These are phyloP conservation scores for Barnettozyma salicaria DNA, from an alignment of 805 yeast species.

Conservation along the genomic window DNA sequence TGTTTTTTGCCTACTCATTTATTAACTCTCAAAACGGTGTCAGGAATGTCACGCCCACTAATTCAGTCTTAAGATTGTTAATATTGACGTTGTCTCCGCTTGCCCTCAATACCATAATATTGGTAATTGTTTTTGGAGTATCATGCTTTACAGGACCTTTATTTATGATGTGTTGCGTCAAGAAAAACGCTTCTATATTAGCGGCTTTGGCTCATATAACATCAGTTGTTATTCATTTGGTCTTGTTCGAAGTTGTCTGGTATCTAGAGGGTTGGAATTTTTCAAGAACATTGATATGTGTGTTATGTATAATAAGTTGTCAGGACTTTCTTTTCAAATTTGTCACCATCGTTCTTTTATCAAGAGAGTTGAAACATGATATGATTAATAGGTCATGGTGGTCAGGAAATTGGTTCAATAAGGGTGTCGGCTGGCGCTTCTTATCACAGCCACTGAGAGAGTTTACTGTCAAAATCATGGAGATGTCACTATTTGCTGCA, in stretches of 20 bases:
- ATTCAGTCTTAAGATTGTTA: constrained; percentile 56
- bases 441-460: constrained; percentile 63
- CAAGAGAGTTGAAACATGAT: constrained; percentile 58
- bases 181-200: constrained; percentile 42
- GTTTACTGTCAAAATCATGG: constrained; percentile 54
- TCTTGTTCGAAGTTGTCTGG: constrained; percentile 59
- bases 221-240: constrained; percentile 46
- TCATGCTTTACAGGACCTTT: constrained; percentile 48
- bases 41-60: constrained; percentile 38
- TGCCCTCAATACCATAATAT: constrained; percentile 28
- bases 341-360: constrained; percentile 43
- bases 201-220: constrained; percentile 52
- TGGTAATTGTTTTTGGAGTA: constrained; percentile 34
- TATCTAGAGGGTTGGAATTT: constrained; percentile 63
- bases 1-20: constrained; percentile 68
- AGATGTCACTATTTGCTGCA: constrained; percentile 60
- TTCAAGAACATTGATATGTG: constrained; percentile 52
- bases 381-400: constrained; percentile 68
- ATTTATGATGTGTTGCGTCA: constrained; percentile 33
- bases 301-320: constrained; percentile 47
- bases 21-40: constrained; percentile 89
- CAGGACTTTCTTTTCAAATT: constrained; percentile 54
- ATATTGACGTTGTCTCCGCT: constrained; percentile 49
- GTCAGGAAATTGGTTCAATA: constrained; percentile 66
- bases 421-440: constrained; percentile 56